Evolutionary conservation across 208 protist genomes (phyloP), one percentile per base, ranked within the genome.

Genomic region (Zelonia costaricensis): DNA sequence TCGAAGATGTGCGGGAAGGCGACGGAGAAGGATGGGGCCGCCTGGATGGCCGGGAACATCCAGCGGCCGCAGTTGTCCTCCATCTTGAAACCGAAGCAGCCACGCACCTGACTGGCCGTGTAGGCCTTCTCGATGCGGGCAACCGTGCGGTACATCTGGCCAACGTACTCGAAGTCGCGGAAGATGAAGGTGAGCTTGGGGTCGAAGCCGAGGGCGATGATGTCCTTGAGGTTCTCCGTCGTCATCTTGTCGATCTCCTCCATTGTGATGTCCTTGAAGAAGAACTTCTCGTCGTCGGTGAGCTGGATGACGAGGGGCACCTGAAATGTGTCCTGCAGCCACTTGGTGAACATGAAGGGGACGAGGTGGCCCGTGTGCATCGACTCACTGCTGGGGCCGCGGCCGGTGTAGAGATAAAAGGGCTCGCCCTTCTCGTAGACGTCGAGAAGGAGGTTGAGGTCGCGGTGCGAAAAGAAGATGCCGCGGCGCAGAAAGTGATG

Each of bases 281-380:
- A 96, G 70, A 99, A 99, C 82, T 99, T 99, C 70, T 99, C 99
- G 77, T 99, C 99, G 68, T 99, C 99, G n/a, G 99, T 99, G 62
- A 99, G 86, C 78, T 99, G 99, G 62, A 99, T 98, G 2, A 99
- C 98, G 2, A 99, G 83, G 16, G 98, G 97, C 20, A 99, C 97
- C 54, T 98, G 74, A 71, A 99, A 99, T 6, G 90, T 97, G n/a
- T 99, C 98, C 83, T 99, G 99, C 57, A 99, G 86, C 83, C 97
- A 98, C 84, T 99, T 98, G 4, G 98, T 99, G 80, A 99, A 99
- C 67, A 99, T 85, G 62, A 99, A 99, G 10, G 99, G 98, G 22
- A 99, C 82, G 15, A 99, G 76, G 75, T 99, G 99, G 4, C 99
- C 99, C 46, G 99, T 85, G 78, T 99, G 98, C 86, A 99, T 95